Evolutionary conservation across 768 basidiomycete genomes (phyloP).

Genomic region (Imleria badia): DNA sequence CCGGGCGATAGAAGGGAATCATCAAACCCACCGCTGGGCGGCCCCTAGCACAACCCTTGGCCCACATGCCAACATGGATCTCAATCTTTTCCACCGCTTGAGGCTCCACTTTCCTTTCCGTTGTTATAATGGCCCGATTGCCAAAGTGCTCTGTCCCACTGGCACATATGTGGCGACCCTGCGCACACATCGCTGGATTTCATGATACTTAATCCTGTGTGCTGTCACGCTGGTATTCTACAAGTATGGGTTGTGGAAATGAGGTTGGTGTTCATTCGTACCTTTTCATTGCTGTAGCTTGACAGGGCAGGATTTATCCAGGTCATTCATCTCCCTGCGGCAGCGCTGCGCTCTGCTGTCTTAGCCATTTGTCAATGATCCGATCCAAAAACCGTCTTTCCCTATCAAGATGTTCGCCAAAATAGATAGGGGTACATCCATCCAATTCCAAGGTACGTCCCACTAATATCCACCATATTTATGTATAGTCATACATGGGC

Average conservation of each 20-base stretch:
- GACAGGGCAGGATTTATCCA: background rate
- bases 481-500: background rate
- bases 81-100: background rate
- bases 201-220: background rate
- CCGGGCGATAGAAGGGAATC: background rate
- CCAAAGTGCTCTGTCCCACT: background rate
- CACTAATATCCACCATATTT: constrained; percentile 7
- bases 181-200: background rate
- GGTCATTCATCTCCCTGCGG: background rate
- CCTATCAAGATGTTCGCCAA: constrained; percentile 1
- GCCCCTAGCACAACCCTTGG: background rate
- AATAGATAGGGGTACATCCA: background rate
- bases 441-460: background rate
- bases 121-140: background rate
- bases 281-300: background rate
- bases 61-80: background rate
- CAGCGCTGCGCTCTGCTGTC: background rate
- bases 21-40: background rate
- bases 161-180: background rate
- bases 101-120: background rate
- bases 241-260: background rate
- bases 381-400: background rate
- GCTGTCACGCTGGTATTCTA: background rate
- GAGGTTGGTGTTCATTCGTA: background rate
- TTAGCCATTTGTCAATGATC: background rate